Percentiles rank a stretch among this genome's conserved stretches.
Evolutionary conservation across 805 yeast species (phyloP).

Genomic region (Saccharomyces paradoxus): DNA sequence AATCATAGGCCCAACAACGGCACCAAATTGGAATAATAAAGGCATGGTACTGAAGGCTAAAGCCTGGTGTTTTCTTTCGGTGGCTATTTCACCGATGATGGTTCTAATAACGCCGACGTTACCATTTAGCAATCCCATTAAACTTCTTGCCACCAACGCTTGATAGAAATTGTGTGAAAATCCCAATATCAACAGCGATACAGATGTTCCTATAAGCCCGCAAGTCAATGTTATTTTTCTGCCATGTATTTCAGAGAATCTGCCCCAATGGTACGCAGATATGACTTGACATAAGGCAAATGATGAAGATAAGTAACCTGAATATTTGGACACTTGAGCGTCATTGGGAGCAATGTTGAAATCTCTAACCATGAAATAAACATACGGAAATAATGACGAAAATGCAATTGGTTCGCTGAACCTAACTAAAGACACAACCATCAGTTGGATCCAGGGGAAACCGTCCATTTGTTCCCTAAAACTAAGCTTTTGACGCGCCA

Average conservation of each 20-base stretch:
- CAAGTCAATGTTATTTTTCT: slow-evolving; percentile 45
- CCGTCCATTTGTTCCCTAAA: slow-evolving; percentile 46
- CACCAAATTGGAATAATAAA: slow-evolving; percentile 51
- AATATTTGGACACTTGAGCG: slow-evolving; percentile 48
- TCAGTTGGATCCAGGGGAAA: slow-evolving; percentile 46
- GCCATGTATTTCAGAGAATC: slow-evolving; percentile 45
- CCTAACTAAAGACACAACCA: slow-evolving; percentile 38
- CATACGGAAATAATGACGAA: slow-evolving; percentile 56
- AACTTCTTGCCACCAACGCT: slow-evolving; percentile 46
- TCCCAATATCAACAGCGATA: slow-evolving; percentile 44
- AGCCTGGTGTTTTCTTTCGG: slow-evolving; percentile 51
- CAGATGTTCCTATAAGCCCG: slow-evolving; percentile 47
- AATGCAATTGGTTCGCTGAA: slow-evolving; percentile 58
- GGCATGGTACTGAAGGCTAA: slow-evolving; percentile 57
- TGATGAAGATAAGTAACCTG: slow-evolving; percentile 55
- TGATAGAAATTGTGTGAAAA: slow-evolving; percentile 43
- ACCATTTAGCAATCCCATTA: slow-evolving; percentile 54
- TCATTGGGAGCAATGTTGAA: slow-evolving; percentile 44
- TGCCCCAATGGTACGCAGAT: slow-evolving; percentile 55
- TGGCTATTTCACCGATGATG: slow-evolving; percentile 51
- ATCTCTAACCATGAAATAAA: slow-evolving; percentile 55
- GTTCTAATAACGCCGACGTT: slow-evolving; percentile 61
- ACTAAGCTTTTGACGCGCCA: slow-evolving; percentile 15
- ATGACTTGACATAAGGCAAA: slow-evolving; percentile 55
- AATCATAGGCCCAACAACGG: slow-evolving; percentile 52